Base-by-base conservation (phyloP, 2,329 filamentous ascomycete genomes). In the Trichoderma lentiforme region DNA sequence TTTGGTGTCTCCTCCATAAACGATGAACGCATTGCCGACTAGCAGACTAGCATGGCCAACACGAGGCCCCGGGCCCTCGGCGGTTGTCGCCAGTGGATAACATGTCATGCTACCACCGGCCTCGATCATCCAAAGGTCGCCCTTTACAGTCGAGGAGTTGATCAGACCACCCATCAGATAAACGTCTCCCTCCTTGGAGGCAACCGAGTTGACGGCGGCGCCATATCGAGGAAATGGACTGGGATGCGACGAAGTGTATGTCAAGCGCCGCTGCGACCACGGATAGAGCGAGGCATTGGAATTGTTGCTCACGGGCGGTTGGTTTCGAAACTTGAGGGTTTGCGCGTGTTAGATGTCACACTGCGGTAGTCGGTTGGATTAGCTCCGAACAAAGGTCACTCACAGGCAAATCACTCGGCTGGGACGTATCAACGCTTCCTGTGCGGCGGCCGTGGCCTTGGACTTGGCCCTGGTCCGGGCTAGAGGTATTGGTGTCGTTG, bases 161-260 rank as follows among this genome's bases (percentile, higher is more conserved):
- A 99, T 95, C 73, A 99, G 84, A 65, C 96, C 96, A 74, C 96
- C 96, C 95, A 99, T 98, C 79, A 99, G 88, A 79, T 98, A 99
- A 71, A 99, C 93, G 77, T 97, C 94, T 73, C 97, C 97, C 82
- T 99, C 96, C 83, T 98, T 98, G 51, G 95, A 98, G 28, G 95
- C 93, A 18, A 92, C 87, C 0, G 94, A 89, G 81, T 99, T 99
- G 80, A 98, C 95, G 7, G 97, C 96, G 66, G 97, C 94, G 80
- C 96, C 96, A 87, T 99, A 99, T 80, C 96, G 91, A 15, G 96
- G 96, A 77, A 99, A 99, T 0, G 96, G 96, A 76, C 93, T 95
- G 12, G 91, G 88, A 78, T 94, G 91, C 3, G 91, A 88, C 6
- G 93, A 90, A 18, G 93, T 93, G 81, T 97, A 97, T 75, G 92